Base-by-base conservation (phyloP, 2,329 filamentous ascomycete genomes). In the Paracorniculantispora psalliotae region DNA sequence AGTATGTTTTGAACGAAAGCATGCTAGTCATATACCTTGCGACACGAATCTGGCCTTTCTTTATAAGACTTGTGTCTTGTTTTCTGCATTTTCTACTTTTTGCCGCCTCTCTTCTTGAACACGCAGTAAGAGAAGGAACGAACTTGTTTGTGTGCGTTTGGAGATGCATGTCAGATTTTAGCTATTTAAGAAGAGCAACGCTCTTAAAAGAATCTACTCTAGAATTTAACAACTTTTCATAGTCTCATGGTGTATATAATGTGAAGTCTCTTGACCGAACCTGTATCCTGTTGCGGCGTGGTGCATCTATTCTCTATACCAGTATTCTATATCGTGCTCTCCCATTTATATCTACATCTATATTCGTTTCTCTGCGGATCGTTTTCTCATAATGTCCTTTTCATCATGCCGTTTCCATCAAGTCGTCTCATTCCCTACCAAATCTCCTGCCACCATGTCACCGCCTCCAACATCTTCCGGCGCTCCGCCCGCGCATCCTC, bases 401-500 rank as follows among this genome's bases (percentile, higher is more conserved):
- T n/a, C n/a, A n/a, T n/a, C n/a, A n/a, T n/a, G n/a, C n/a, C n/a
- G n/a, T n/a, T n/a, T n/a, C n/a, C n/a, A n/a, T n/a, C n/a, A n/a
- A n/a, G n/a, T n/a, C n/a, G n/a, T n/a, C n/a, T n/a, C n/a, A n/a
- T n/a, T n/a, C n/a, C n/a, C 39, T 39, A 85, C 82, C 83, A 86
- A 26, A 83, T 83, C 68, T 86, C 83, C 69, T 85, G 81, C 79
- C 82, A 84, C 69, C 78, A 79, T 8, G 71, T 76, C 47, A 77
- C 63, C 7, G 64, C 66, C 1, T 68, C 67, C 51, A 77, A 69
- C 33, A 69, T 63, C 56, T 63, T 67, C 65, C 77, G 75, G 1
- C 78, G 76, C 57, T 70, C 66, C 28, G 74, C 73, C n/a, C 64
- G 63, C 33, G 72, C 66, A 12, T 73, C 66, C 3, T 66, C 66